Evolutionary conservation across 805 yeast genomes (phyloP).

Genomic region (Ogataea wickerhamii): DNA sequence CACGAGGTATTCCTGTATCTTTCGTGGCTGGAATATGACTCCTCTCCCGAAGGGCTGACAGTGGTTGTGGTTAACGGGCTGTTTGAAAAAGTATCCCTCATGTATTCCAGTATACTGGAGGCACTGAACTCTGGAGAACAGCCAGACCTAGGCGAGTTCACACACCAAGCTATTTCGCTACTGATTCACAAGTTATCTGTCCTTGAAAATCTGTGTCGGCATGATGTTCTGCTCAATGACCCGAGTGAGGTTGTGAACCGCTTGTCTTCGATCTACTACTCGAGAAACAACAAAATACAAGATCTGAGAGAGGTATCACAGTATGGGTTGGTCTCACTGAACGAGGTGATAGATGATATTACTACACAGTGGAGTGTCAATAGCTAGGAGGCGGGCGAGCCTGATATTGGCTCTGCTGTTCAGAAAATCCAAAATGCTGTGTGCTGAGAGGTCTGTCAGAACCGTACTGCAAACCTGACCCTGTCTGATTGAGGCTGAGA

Average conservation of each 20-base stretch:
- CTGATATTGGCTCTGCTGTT: conserved; percentile 14
- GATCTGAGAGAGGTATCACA: conserved; percentile 16
- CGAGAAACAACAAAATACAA: conserved; percentile 10
- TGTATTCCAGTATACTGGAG: conserved; percentile 18
- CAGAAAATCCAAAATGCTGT: conserved; percentile 3
- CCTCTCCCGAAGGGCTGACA: background rate
- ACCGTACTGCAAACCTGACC: background rate
- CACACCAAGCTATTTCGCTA: conserved; percentile 12
- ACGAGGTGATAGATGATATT: conserved; percentile 4
- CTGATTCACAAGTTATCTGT: conserved; percentile 15
- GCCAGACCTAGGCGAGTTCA: conserved; percentile 11
- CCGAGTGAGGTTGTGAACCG: conserved; percentile 17
- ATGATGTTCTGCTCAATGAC: conserved; percentile 21
- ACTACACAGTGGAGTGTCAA: conserved; percentile 1
- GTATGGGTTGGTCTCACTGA: conserved; percentile 14
- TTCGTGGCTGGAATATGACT: conserved; percentile 10
- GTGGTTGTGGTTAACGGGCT: conserved; percentile 24
- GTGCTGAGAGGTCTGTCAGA: background rate
- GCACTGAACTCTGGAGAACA: background rate
- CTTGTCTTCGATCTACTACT: conserved; percentile 16
- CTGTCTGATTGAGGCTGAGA: background rate
- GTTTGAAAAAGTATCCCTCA: conserved; percentile 20
- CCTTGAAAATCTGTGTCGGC: conserved; percentile 6
- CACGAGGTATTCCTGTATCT: conserved; percentile 8
- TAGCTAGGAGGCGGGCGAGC: conserved; percentile 9